These are phyloP conservation scores for Myxozyma geophila DNA, from an alignment of 805 yeast genomes.

Conservation along the genomic window DNA sequence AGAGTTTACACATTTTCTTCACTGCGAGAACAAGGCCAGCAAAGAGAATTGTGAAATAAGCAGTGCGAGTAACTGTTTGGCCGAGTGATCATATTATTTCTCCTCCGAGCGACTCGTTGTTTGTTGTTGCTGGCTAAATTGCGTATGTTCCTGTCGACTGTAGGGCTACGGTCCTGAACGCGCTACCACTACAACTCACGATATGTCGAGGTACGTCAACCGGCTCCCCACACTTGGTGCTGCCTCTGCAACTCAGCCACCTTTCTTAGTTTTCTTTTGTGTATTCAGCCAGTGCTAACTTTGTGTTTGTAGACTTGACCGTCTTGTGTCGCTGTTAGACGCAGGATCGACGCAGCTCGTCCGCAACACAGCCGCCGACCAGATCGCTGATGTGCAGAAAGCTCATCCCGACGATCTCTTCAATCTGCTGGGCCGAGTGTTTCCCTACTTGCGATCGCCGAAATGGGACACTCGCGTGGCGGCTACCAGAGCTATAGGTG, in stretches of 20 bases:
- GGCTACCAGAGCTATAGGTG: slow-evolving; percentile 94
- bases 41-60: not conserved
- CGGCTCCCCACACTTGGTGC: not conserved
- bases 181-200: not conserved
- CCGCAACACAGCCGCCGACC: slow-evolving; percentile 96
- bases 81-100: not conserved
- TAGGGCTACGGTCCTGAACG: slow-evolving; percentile 14
- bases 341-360: slow-evolving; percentile 94
- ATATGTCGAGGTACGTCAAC: slow-evolving; percentile 29
- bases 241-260: no score
- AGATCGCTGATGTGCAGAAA: slow-evolving; percentile 88
- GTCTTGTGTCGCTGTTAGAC: slow-evolving; percentile 68
- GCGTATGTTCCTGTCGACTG: not conserved
- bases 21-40: not conserved
- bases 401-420: slow-evolving; percentile 93
- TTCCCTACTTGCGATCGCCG: slow-evolving; percentile 78
- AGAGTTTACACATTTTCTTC: slow-evolving; percentile 10
- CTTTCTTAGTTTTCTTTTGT: no score
- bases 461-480: slow-evolving; percentile 97
- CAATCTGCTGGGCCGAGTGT: slow-evolving; percentile 81
- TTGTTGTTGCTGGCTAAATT: not conserved
- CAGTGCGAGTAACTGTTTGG: not conserved
- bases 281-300: slow-evolving; percentile 6
- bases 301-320: slow-evolving; percentile 56
- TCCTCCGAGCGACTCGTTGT: not conserved